Evolutionary conservation across 2,329 filamentous ascomycete species (phyloP).

Genomic region (Eutypella sp.): DNA sequence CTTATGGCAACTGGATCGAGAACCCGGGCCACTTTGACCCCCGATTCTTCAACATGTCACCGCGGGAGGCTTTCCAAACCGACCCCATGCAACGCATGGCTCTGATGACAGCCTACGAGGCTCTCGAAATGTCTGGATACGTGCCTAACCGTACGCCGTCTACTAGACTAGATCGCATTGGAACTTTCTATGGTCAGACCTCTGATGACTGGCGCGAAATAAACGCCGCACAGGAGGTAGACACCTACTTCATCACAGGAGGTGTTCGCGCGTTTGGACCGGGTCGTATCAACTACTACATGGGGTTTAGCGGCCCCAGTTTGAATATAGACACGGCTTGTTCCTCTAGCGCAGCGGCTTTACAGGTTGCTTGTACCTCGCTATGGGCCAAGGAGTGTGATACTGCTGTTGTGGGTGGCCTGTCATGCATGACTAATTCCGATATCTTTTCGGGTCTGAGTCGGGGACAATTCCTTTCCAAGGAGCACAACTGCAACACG

Average conservation of each 20-base stretch:
- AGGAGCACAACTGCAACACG: conserved; percentile 71
- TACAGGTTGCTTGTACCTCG: conserved; percentile 55
- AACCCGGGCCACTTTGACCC: conserved; percentile 74
- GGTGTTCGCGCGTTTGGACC: conserved; percentile 45
- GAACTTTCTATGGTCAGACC: conserved; percentile 71
- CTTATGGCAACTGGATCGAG: conserved; percentile 70
- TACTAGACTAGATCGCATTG: conserved; percentile 57
- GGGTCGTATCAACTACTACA: conserved; percentile 43
- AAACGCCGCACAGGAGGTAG: conserved; percentile 64
- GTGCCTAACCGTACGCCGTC: conserved; percentile 70
- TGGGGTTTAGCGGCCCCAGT: conserved; percentile 35
- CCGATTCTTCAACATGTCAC: conserved; percentile 85
- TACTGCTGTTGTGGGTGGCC: conserved; percentile 73
- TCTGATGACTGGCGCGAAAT: conserved; percentile 76
- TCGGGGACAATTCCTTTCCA: conserved; percentile 72
- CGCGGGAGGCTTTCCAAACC: conserved; percentile 72
- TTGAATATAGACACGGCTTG: conserved; percentile 37
- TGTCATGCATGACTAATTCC: conserved; percentile 75
- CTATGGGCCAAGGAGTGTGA: conserved; percentile 74
- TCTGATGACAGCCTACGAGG: conserved; percentile 73
- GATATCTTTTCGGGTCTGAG: conserved; percentile 74
- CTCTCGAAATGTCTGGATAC: conserved; percentile 75
- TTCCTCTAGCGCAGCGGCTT: conserved; percentile 32
- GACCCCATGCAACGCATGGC: conserved; percentile 78
- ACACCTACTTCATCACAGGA: conserved; percentile 51